These are phyloP conservation scores for Solanum pinnatisectum DNA, from an alignment of 257 asterid species.

Conservation along the genomic window DNA sequence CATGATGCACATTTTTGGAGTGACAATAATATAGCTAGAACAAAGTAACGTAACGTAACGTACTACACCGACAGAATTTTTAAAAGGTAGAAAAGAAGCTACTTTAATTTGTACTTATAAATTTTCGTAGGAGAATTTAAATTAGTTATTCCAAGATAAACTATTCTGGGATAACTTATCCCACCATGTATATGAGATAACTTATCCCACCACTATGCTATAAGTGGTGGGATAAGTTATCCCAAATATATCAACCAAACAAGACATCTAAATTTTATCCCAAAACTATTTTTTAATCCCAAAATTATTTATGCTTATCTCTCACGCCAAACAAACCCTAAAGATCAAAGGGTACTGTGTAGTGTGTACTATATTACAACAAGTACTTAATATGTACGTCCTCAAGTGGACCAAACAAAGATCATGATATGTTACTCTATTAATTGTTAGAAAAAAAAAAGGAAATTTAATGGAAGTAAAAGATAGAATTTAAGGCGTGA, in stretches of 20 bases:
- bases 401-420: background rate
- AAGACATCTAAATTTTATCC: too few relatives aligned
- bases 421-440: background rate
- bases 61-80: background rate
- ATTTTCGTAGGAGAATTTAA: background rate
- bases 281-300: too few relatives aligned
- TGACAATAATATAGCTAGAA: background rate
- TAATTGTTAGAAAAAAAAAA: background rate
- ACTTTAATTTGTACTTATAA: background rate
- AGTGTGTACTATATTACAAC: background rate
- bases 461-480: too few relatives aligned
- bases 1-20: background rate
- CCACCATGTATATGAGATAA: too few relatives aligned
- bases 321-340: too few relatives aligned
- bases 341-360: background rate
- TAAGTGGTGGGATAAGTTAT: too few relatives aligned
- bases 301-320: too few relatives aligned
- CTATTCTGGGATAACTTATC: too few relatives aligned
- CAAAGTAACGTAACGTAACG: background rate
- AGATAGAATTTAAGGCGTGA: background rate
- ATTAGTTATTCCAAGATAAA: background rate
- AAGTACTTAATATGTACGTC: background rate
- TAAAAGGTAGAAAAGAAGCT: background rate
- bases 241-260: too few relatives aligned
- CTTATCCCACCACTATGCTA: too few relatives aligned